These are phyloP conservation scores for Mortierella alpina DNA, from an alignment of 192 early-diverging fungal genomes.

Conservation along the genomic window DNA sequence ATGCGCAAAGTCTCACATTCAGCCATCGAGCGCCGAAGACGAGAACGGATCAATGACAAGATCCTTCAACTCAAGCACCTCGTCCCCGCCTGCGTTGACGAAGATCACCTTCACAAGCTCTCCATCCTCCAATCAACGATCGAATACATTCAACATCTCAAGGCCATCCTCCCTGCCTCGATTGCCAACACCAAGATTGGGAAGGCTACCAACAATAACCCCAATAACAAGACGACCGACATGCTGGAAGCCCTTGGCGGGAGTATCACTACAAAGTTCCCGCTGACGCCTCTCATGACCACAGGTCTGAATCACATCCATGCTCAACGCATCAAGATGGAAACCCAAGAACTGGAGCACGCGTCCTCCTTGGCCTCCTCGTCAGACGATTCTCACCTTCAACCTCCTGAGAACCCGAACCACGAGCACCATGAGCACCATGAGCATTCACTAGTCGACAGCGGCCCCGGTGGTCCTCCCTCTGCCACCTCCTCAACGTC, in stretches of 20 bases:
- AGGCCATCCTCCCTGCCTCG: slow-evolving; percentile 22
- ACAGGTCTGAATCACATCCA: slow-evolving; percentile 36
- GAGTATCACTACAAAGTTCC: slow-evolving; percentile 18
- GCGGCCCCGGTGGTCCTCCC: background rate
- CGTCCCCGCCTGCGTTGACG: slow-evolving; percentile 74
- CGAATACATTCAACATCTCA: slow-evolving; percentile 74
- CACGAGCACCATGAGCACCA: background rate
- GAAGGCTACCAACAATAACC: slow-evolving; percentile 45
- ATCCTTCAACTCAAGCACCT: slow-evolving; percentile 80
- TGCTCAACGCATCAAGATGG: slow-evolving; percentile 13
- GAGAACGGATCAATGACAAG: slow-evolving; percentile 88
- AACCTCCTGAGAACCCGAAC: background rate
- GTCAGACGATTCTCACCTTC: background rate
- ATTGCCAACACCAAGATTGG: slow-evolving; percentile 32
- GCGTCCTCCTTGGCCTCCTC: background rate
- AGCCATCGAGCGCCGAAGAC: slow-evolving; percentile 83
- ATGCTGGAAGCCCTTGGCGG: slow-evolving; percentile 48
- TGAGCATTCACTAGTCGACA: background rate
- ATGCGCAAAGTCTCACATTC: slow-evolving; percentile 86
- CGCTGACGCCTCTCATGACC: slow-evolving; percentile 44
- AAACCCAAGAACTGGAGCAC: slow-evolving; percentile 22
- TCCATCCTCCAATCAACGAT: slow-evolving; percentile 76
- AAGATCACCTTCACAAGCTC: slow-evolving; percentile 78
- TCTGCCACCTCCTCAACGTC: background rate
- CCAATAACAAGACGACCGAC: slow-evolving; percentile 52